Conservation (phyloP, 148 eudicot genomes). For the Rhododendron mucronatum region DNA sequence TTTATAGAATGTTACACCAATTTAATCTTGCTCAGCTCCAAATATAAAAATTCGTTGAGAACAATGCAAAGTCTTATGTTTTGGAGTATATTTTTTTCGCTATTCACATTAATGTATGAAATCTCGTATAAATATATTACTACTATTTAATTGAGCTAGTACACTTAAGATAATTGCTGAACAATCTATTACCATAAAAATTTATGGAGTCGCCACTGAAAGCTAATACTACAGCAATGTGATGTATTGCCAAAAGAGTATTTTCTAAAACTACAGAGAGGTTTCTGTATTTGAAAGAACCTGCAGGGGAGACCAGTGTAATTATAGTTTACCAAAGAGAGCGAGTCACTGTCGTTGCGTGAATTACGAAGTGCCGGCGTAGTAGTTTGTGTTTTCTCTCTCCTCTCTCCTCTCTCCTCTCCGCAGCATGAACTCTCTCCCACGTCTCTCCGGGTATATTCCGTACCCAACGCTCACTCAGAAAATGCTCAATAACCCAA, state of each 20-base stretch:
- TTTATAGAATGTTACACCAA: no score
- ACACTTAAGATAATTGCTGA: neutral
- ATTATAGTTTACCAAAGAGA: neutral
- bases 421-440: neutral
- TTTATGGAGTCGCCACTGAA: no score
- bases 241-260: no score
- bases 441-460: neutral
- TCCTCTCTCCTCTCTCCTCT: neutral
- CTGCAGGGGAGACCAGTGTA: neutral
- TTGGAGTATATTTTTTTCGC: no score
- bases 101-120: no score
- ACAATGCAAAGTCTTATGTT: neutral
- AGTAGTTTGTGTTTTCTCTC: neutral
- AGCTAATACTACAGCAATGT: no score
- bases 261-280: neutral
- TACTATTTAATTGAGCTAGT: no score
- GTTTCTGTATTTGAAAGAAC: neutral
- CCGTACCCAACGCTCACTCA: neutral
- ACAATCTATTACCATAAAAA: neutral
- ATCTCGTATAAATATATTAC: no score
- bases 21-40: neutral
- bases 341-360: neutral
- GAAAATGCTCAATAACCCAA: neutral
- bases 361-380: neutral
- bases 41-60: neutral